phyloP scores from a whole-genome alignment of 257 asterid genomes.

The Thymus quinquecostatus region DNA sequence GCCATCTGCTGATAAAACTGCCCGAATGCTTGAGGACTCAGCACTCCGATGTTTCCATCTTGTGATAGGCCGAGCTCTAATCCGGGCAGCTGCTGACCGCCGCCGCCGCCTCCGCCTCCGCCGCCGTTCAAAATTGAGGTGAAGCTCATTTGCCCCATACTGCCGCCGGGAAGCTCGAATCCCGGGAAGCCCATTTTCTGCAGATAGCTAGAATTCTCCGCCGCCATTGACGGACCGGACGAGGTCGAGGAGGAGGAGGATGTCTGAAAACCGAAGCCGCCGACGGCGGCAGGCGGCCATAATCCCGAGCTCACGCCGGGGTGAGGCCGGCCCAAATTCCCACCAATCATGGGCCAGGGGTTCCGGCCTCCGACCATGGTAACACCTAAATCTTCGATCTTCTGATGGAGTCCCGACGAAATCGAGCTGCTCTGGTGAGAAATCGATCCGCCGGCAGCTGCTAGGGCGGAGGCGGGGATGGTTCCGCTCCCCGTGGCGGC shows the following conservation, averaged over 20 bases:
- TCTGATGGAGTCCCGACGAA: slow-evolving; percentile 56
- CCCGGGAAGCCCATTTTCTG: slow-evolving; percentile 60
- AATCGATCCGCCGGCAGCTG: slow-evolving; percentile 52
- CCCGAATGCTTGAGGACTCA: slow-evolving; percentile 50
- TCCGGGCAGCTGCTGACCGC: slow-evolving; percentile 59
- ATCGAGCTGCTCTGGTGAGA: slow-evolving; percentile 49
- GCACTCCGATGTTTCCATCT: slow-evolving; percentile 61
- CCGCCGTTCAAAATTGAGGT: slow-evolving; percentile 57
- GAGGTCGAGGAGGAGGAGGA: slow-evolving; percentile 47
- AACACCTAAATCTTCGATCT: slow-evolving; percentile 49
- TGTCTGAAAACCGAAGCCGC: slow-evolving; percentile 50
- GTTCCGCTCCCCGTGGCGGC: slow-evolving; percentile 84
- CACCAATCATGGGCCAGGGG: slow-evolving; percentile 57
- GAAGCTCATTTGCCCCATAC: slow-evolving; percentile 58
- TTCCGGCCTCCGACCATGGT: slow-evolving; percentile 42
- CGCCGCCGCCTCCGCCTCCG: slow-evolving; percentile 18
- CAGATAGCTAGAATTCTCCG: slow-evolving; percentile 49
- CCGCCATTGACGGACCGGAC: slow-evolving; percentile 49
- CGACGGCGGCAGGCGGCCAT: slow-evolving; percentile 51
- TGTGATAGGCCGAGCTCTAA: slow-evolving; percentile 76
- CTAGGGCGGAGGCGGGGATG: slow-evolving; percentile 69
- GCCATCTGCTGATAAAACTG: slow-evolving; percentile 74
- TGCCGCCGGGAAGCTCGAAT: slow-evolving; percentile 56
- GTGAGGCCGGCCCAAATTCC: slow-evolving; percentile 55
- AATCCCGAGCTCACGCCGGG: slow-evolving; percentile 42